Percentiles rank a stretch among this genome's conserved stretches.
phyloP scores from a whole-genome alignment of 257 asterid genomes.

The Fraxinus anomala region DNA sequence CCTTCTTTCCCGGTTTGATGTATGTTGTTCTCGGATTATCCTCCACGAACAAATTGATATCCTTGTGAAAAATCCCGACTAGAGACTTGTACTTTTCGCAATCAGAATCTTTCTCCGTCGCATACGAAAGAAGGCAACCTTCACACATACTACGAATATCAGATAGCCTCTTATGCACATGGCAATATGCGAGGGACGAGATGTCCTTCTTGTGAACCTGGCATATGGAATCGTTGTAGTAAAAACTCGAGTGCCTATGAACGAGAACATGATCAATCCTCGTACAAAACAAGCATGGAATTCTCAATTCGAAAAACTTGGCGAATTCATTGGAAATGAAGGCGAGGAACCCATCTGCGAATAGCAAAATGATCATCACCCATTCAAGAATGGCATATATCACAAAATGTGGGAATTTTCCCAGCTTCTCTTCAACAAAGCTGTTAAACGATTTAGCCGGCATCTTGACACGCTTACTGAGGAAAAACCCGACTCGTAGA shows the following conservation, averaged over 20 bases:
- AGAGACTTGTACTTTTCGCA: constrained; percentile 49
- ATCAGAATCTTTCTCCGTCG: constrained; percentile 60
- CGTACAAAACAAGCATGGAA: constrained; percentile 85
- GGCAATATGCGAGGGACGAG: constrained; percentile 88
- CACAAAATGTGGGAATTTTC: constrained; percentile 61
- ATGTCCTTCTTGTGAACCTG: constrained; percentile 78
- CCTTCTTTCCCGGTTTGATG: constrained; percentile 43
- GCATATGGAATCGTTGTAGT: constrained; percentile 79
- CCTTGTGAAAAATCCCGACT: constrained; percentile 66
- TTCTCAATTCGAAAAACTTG: constrained; percentile 54
- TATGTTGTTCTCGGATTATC: constrained; percentile 34
- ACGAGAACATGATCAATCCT: constrained; percentile 68
- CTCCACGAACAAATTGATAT: constrained; percentile 43
- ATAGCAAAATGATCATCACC: constrained; percentile 65
- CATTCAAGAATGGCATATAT: constrained; percentile 72
- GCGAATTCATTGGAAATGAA: constrained; percentile 72
- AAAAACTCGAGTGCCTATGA: constrained; percentile 50
- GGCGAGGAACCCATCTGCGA: constrained; percentile 73
- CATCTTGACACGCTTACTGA: constrained; percentile 20
- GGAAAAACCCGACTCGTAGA: neutral
- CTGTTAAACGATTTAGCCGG: constrained; percentile 36
- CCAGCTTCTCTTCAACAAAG: constrained; percentile 61
- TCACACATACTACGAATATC: constrained; percentile 79
- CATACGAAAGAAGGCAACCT: constrained; percentile 70
- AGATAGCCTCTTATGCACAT: constrained; percentile 69